Evolutionary conservation across 441 rosid genomes (phyloP), one percentile per base, ranked within the genome.

Genomic region (Capsella rubella): DNA sequence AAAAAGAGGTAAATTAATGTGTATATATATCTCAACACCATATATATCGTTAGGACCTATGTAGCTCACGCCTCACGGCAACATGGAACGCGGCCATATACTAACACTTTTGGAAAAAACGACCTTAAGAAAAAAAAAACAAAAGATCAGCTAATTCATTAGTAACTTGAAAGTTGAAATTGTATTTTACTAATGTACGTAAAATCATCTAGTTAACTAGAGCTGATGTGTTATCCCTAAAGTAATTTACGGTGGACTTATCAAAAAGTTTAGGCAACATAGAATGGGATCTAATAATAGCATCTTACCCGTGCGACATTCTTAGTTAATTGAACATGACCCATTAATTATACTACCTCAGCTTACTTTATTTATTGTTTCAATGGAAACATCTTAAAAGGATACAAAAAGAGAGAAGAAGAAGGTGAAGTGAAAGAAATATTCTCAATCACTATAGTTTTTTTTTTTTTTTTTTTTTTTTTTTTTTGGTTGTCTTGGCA

Each of bases 401-500:
- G 27, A 27, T 0, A 18, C n/a, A 0, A 7, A 54, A 43, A 32
- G 25, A 21, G 0, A 21, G 25, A 21, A 21, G 25, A 21, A 21
- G 25, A 6, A 10, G 25, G 15, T 25, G 3, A 21, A 14, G 55
- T 25, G 35, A 57, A 32, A 46, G 6, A 58, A 21, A 11, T 51
- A 69, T 35, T 35, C 11, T 47, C 66, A 68, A 21, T 57, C 58
- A 58, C 51, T 27, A 10, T 49, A 12, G 25, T 21, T 32, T 15
- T n/a, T n/a, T n/a, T n/a, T n/a, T n/a, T n/a, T n/a, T n/a, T n/a
- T n/a, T n/a, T n/a, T n/a, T n/a, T n/a, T 27, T 71, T 37, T 16
- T 25, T 37, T n/a, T n/a, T n/a, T n/a, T n/a, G n/a, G n/a, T 29
- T 37, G 67, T 59, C 67, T 66, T 49, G 34, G 42, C 15, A 61